Base-by-base conservation (phyloP, 352 stramenopile species). In the Phytopythium montanum region DNA sequence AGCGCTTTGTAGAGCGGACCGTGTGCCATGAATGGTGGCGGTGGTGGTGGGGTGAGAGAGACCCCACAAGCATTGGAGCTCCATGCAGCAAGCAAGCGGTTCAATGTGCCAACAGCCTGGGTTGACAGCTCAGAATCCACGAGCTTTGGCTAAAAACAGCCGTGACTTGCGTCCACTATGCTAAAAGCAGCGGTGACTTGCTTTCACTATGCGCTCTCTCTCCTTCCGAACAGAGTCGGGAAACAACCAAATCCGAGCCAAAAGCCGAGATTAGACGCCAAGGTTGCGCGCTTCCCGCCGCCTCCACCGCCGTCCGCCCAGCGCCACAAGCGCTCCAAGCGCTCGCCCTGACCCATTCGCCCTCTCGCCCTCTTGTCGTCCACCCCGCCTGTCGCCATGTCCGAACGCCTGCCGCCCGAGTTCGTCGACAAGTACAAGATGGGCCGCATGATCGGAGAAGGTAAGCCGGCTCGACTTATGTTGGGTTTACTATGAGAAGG, bases 341-440 rank as follows among this genome's bases (percentile, higher is more conserved):
- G n/a, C 42, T 6, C 28, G 8, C 31, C 2, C 5, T 12, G 28
- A 34, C 33, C n/a, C 29, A 56, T 23, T 56, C 29, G 8, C 51
- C 6, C 33, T 46, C 44, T 19, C 13, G 19, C 29, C 29, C 21
- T 13, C 16, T 6, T 33, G 33, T 18, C 5, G 28, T 18, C 16
- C 48, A 6, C n/a, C 51, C 12, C 39, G 39, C 19, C 25, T 13
- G 33, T 26, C 33, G 55, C 38, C 62, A 90, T 90, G 80, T 52
- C 68, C 34, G 77, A 86, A 18, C 72, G 76, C 46, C 51, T 87
- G n/a, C 81, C 76, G 50, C 54, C 73, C 29, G 79, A 59, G 41
- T 77, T 90, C 54, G 67, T 77, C 51, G 81, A 87, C n/a, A 88
- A 89, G 62, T 95, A 93, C 68, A 88, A 88, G 72, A 70, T 88